These are phyloP conservation scores for Phialophora expanda DNA, from an alignment of 2,329 filamentous ascomycete species.

Conservation along the genomic window DNA sequence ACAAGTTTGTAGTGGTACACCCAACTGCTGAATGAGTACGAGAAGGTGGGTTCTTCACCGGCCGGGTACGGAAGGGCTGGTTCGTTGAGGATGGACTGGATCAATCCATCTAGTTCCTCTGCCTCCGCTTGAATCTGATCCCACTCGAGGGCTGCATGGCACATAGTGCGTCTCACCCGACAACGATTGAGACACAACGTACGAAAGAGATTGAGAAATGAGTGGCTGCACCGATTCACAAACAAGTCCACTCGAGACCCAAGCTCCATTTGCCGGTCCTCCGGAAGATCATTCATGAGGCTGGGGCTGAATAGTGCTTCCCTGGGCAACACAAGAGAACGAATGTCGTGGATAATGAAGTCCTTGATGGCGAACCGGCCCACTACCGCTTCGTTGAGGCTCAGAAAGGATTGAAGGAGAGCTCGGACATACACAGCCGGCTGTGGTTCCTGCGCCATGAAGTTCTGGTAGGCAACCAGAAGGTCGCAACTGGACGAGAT, in stretches of 20 bases:
- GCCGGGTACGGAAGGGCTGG: slow-evolving; percentile 59
- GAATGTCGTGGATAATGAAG: slow-evolving; percentile 82
- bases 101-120: slow-evolving; percentile 73
- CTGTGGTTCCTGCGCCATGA: slow-evolving; percentile 79
- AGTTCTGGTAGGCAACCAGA: slow-evolving; percentile 71
- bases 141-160: slow-evolving; percentile 81
- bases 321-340: slow-evolving; percentile 73
- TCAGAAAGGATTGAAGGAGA: slow-evolving; percentile 75
- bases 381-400: slow-evolving; percentile 72
- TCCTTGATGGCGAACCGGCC: slow-evolving; percentile 72
- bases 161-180: slow-evolving; percentile 85
- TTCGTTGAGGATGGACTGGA: slow-evolving; percentile 68
- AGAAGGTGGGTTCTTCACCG: slow-evolving; percentile 62
- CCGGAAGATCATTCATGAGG: slow-evolving; percentile 74
- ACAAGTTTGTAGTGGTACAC: slow-evolving; percentile 87
- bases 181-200: slow-evolving; percentile 89
- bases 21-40: slow-evolving; percentile 84
- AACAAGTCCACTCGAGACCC: slow-evolving; percentile 74
- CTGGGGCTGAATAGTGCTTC: slow-evolving; percentile 70
- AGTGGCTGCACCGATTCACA: slow-evolving; percentile 62
- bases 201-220: slow-evolving; percentile 82
- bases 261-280: slow-evolving; percentile 75
- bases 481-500: slow-evolving; percentile 35
- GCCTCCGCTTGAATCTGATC: slow-evolving; percentile 79
- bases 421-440: slow-evolving; percentile 84